phyloP scores from a whole-genome alignment of 352 stramenopile species.

The Phytophthora cactorum region DNA sequence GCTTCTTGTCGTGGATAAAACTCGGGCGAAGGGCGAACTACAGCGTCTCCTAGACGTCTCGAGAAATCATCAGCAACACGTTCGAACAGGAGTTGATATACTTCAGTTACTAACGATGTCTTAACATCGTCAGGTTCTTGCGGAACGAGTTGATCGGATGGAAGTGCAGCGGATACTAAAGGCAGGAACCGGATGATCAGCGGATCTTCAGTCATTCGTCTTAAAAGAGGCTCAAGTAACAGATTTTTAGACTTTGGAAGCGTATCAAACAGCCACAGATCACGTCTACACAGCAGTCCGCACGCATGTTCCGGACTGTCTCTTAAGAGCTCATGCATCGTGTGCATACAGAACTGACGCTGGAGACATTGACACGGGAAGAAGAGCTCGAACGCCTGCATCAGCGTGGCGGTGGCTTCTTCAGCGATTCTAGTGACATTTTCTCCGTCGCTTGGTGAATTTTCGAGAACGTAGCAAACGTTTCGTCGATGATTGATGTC shows the following conservation, averaged over 20 bases:
- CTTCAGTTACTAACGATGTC: slow-evolving; percentile 20
- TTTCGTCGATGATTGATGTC: slow-evolving; percentile 40
- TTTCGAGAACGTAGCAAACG: slow-evolving; percentile 28
- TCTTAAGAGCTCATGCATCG: slow-evolving; percentile 28
- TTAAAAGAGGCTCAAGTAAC: slow-evolving; percentile 65
- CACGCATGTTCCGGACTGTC: slow-evolving; percentile 14
- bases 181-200: slow-evolving; percentile 39
- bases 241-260: slow-evolving; percentile 40
- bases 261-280: slow-evolving; percentile 28
- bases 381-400: slow-evolving; percentile 89
- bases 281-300: slow-evolving; percentile 24
- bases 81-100: slow-evolving; percentile 31
- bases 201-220: slow-evolving; percentile 69
- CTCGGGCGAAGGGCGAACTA: background rate
- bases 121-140: slow-evolving; percentile 1
- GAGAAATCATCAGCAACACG: slow-evolving; percentile 26
- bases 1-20: background rate
- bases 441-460: slow-evolving; percentile 20
- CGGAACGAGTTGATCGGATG: background rate
- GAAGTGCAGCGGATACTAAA: background rate
- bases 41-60: slow-evolving; percentile 14
- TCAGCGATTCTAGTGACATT: slow-evolving; percentile 33
- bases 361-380: slow-evolving; percentile 82
- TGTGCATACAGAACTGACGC: slow-evolving; percentile 59
- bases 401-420: slow-evolving; percentile 66